phyloP scores from a whole-genome alignment of 352 stramenopile genomes.

The Pythium inflatum region DNA sequence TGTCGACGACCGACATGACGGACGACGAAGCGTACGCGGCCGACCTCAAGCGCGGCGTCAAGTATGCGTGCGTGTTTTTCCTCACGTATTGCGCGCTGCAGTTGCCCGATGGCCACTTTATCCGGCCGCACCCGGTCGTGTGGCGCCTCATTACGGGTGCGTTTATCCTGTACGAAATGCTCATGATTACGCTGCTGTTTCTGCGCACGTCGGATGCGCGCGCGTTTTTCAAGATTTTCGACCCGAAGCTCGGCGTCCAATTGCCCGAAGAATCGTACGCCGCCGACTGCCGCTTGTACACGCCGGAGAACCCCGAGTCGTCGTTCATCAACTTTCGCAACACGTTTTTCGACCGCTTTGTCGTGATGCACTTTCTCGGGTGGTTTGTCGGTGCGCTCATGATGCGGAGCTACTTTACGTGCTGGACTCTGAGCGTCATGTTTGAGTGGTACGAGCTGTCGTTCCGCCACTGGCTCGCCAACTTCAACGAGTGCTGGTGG shows the following conservation, averaged over 20 bases:
- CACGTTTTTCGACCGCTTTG: conserved; percentile 87
- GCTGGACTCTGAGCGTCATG: conserved; percentile 82
- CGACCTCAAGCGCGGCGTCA: conserved; percentile 73
- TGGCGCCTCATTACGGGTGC: conserved; percentile 90
- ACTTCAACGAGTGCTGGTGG: conserved; percentile 97
- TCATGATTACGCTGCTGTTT: conserved; percentile 88
- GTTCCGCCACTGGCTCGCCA: conserved; percentile 91
- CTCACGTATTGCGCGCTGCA: conserved; percentile 88
- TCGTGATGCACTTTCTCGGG: conserved; percentile 91
- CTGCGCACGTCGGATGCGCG: conserved; percentile 79
- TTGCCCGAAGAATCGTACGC: conserved; percentile 85
- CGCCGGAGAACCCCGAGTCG: conserved; percentile 82
- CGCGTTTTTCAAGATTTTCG: conserved; percentile 84
- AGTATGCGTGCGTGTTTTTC: conserved; percentile 85
- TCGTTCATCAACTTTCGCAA: conserved; percentile 77
- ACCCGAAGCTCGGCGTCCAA: conserved; percentile 73
- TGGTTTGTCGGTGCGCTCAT: conserved; percentile 89
- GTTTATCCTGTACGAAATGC: conserved; percentile 93
- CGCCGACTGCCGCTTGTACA: conserved; percentile 85
- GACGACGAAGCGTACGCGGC: conserved; percentile 30
- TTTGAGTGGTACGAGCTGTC: conserved; percentile 89
- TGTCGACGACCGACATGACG: conserved; percentile 22
- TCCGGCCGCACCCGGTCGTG: conserved; percentile 89
- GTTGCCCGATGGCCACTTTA: conserved; percentile 85
- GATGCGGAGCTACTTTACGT: conserved; percentile 84